Evolutionary conservation across 352 stramenopile genomes (phyloP).

Genomic region (Blastocystis sp.): DNA sequence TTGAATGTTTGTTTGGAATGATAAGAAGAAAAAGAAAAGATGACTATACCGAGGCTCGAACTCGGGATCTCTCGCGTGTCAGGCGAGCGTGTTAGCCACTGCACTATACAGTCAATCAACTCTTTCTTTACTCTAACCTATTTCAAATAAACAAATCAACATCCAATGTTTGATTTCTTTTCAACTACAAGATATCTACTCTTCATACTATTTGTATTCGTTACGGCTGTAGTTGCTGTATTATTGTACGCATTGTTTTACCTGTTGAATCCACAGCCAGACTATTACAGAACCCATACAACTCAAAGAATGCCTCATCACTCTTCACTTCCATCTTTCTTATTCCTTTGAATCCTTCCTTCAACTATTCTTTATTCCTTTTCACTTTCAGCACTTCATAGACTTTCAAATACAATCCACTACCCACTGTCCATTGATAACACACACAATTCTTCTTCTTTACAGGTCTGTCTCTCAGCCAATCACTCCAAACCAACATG

Average conservation of each 20-base stretch:
- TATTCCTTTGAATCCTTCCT: background rate
- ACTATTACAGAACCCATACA: background rate
- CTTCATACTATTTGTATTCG: background rate
- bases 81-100: slow-evolving; percentile 57
- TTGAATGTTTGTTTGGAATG: background rate
- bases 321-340: background rate
- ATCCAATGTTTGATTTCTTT: background rate
- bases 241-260: background rate
- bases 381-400: background rate
- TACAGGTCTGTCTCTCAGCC: background rate
- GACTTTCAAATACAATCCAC: background rate
- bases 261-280: background rate
- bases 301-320: background rate
- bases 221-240: background rate
- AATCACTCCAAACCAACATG: background rate
- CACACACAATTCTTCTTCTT: background rate
- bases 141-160: background rate
- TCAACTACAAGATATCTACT: background rate
- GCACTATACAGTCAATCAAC: slow-evolving; percentile 39
- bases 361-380: background rate
- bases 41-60: slow-evolving; percentile 59
- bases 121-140: no score
- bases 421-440: background rate
- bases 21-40: slow-evolving; percentile 15
- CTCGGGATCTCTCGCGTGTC: slow-evolving; percentile 56